phyloP scores from a whole-genome alignment of 495 filamentous ascomycete genomes.

The Podospora comata region DNA sequence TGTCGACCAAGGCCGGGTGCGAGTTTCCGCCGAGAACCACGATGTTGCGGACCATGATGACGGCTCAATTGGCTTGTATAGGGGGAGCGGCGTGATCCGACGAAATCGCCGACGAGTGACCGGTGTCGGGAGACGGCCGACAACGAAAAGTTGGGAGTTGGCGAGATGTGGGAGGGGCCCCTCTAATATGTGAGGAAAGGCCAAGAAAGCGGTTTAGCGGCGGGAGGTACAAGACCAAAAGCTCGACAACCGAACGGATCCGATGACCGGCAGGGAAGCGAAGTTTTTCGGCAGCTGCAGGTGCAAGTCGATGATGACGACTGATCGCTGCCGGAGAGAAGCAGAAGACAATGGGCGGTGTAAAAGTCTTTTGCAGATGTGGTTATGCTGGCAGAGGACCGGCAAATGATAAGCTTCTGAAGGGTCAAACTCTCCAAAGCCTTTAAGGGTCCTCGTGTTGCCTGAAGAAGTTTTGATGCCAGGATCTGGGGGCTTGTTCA shows the following conservation, averaged over 20 bases:
- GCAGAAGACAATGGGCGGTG: not conserved
- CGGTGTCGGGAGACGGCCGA: slow-evolving; percentile 17
- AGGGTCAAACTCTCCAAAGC: not conserved
- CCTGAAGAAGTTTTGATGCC: slow-evolving; percentile 16
- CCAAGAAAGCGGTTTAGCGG: slow-evolving; percentile 1
- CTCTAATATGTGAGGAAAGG: slow-evolving; percentile 1
- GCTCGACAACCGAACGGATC: slow-evolving; percentile 5
- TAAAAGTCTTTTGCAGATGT: not conserved
- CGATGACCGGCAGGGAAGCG: slow-evolving; percentile 3
- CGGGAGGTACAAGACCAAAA: slow-evolving; percentile 3
- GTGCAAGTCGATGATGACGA: not conserved
- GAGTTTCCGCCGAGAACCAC: slow-evolving; percentile 92
- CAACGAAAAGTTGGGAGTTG: slow-evolving; percentile 14
- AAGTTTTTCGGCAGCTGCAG: slow-evolving; percentile 1
- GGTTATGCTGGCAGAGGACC: not conserved
- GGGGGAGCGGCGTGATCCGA: slow-evolving; percentile 16
- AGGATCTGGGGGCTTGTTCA: slow-evolving; percentile 3
- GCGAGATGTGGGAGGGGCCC: slow-evolving; percentile 14
- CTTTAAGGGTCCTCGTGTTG: slow-evolving; percentile 8
- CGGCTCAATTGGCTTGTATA: slow-evolving; percentile 33
- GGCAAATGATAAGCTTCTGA: not conserved
- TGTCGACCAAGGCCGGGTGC: slow-evolving; percentile 83
- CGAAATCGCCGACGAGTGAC: slow-evolving; percentile 4
- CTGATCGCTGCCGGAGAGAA: not conserved
- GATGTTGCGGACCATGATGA: slow-evolving; percentile 90